Percentiles rank a stretch among this genome's conserved stretches.
Evolutionary conservation across 371 early-diverging fungal genomes (phyloP).

Genomic region (Actinomucor elegans): DNA sequence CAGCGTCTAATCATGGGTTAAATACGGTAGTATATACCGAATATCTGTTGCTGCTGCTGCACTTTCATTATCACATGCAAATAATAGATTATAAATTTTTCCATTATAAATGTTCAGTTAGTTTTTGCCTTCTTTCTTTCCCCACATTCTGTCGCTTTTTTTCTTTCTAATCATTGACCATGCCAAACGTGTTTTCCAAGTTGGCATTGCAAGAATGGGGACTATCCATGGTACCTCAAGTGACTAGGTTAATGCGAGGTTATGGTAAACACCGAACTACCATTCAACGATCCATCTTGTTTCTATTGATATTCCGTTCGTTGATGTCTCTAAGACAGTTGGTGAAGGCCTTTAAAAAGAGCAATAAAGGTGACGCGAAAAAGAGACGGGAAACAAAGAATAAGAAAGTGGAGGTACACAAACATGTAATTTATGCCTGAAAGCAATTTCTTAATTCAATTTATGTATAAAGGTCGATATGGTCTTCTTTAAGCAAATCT

Average conservation of each 20-base stretch:
- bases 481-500: constrained; percentile 71
- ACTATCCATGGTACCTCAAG: constrained; percentile 22
- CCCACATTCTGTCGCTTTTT: not conserved
- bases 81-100: not conserved
- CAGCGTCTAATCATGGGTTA: no score
- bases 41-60: no score
- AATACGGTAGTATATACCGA: no score
- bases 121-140: constrained; percentile 3
- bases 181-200: constrained; percentile 40
- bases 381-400: constrained; percentile 20
- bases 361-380: constrained; percentile 9
- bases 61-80: constrained; percentile 26
- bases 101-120: constrained; percentile 4
- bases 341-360: constrained; percentile 20
- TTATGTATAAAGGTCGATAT: constrained; percentile 60
- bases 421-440: not conserved
- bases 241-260: constrained; percentile 18
- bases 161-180: no score
- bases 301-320: constrained; percentile 43
- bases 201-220: constrained; percentile 24
- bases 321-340: constrained; percentile 30
- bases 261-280: constrained; percentile 46
- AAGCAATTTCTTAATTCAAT: no score
- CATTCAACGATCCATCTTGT: constrained; percentile 44
- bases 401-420: constrained; percentile 38